Evolutionary conservation across 2,329 filamentous ascomycete species (phyloP).

Genomic region (Tetracladium maxilliforme): DNA sequence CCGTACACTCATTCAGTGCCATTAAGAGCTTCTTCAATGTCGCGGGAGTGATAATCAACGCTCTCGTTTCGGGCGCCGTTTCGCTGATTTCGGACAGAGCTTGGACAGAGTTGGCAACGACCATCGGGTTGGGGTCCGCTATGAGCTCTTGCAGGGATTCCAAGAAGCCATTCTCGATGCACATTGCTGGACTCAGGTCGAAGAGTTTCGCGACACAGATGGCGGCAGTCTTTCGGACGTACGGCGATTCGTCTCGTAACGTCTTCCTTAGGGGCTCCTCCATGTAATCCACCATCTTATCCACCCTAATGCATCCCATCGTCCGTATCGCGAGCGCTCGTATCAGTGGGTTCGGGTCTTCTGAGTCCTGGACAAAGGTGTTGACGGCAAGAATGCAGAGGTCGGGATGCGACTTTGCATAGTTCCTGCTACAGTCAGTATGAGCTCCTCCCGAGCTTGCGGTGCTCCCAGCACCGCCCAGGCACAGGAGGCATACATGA

Average conservation of each 20-base stretch:
- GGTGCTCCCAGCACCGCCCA: no score
- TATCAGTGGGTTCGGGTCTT: constrained; percentile 94
- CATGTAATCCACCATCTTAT: constrained; percentile 99
- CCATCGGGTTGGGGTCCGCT: constrained; percentile 96
- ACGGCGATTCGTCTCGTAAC: constrained; percentile 89
- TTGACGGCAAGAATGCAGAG: constrained; percentile 98
- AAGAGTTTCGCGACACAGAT: constrained; percentile 98
- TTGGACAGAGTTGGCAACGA: constrained; percentile 93
- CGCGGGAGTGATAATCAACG: constrained; percentile 65
- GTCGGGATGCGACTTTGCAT: constrained; percentile 96
- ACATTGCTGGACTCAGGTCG: constrained; percentile 83
- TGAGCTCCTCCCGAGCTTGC: constrained; percentile 4
- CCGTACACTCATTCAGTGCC: constrained; percentile 94
- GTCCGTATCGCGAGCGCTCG: constrained; percentile 90
- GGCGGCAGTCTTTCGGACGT: constrained; percentile 94
- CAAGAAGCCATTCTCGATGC: constrained; percentile 91
- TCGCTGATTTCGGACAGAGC: constrained; percentile 86
- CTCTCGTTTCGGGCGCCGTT: constrained; percentile 77
- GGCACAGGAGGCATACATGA: constrained; percentile 53
- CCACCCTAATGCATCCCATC: constrained; percentile 96
- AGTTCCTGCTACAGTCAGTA: constrained; percentile 54
- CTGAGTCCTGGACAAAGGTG: constrained; percentile 96
- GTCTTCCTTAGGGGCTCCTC: constrained; percentile 95
- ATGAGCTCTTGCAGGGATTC: constrained; percentile 92
- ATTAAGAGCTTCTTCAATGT: constrained; percentile 91